Evolutionary conservation across 371 early-diverging fungal genomes (phyloP), one percentile per base, ranked within the genome.

Genomic region (Apophysomyces trapeziformis): DNA sequence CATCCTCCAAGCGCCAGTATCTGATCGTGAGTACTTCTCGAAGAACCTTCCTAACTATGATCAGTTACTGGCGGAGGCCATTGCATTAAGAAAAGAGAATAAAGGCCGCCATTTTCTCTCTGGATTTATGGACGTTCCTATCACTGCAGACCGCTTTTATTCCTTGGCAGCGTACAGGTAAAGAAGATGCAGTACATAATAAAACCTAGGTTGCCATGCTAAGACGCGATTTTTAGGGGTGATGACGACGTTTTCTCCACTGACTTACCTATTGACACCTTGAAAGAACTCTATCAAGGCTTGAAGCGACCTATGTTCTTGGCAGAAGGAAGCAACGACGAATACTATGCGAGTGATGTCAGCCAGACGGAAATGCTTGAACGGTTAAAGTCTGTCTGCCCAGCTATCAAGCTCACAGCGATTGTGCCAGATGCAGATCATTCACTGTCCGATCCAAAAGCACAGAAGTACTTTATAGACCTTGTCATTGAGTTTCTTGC

Each of bases 211-310:
- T 16, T 39, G 26, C 32, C 2, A 26, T 26, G 32, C 32, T 26
- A 26, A 26, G 3, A 26, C 32, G 32, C 32, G 37, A 0, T 57
- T 14, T 41, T 13, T 71, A 85, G 87, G 9, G 87, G 87, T 0
- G 85, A 85, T 54, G 85, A 86, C 60, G 87, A 86, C 63, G 77
- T 86, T 43, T 86, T 86, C 60, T 85, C 85, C 2, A 78, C 84
- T 7, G 87, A 86, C 66, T 75, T 84, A 6, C 63, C 84, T 13
- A 67, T 73, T 14, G 71, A 76, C 12, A 71, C 58, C 26, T 70
- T 86, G 54, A 65, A 60, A 37, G 57, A 47, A 13, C 66, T 85
- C 5, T 86, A 74, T 50, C 35, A 71, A 39, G 73, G 71, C 21
- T 66, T 86, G 21, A 63, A 68, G 8, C 50, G 68, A 7, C 87